Evolutionary conservation across 768 basidiomycete genomes (phyloP).

Genomic region (Mycena venus): DNA sequence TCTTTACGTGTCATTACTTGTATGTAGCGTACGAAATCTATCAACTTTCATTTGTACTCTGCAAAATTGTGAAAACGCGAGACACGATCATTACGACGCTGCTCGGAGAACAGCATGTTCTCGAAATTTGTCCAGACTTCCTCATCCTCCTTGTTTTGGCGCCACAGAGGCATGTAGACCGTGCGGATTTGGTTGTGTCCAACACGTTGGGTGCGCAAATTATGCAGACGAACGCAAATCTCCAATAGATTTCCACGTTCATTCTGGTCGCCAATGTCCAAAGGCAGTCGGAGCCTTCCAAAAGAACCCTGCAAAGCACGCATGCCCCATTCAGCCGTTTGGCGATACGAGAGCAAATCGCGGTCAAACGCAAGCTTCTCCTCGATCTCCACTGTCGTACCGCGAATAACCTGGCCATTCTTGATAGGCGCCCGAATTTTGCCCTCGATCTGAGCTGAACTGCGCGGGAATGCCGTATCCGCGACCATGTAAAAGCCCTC

Average conservation of each 20-base stretch:
- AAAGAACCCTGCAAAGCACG: conserved; percentile 1
- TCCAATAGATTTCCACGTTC: conserved; percentile 51
- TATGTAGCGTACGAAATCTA: background rate
- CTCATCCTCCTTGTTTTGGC: too few species aligned
- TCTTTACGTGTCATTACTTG: background rate
- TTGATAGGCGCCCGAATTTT: background rate
- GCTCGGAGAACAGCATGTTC: too few species aligned
- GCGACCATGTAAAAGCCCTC: background rate
- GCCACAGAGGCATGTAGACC: conserved; percentile 59
- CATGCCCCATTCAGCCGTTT: too few species aligned
- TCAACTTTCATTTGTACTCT: conserved; percentile 13
- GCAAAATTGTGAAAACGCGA: background rate
- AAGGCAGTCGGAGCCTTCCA: conserved; percentile 56
- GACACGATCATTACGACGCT: too few species aligned
- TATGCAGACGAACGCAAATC: conserved; percentile 47
- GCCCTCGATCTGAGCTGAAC: conserved; percentile 15
- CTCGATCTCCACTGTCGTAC: conserved; percentile 12
- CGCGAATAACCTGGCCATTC: conserved; percentile 33
- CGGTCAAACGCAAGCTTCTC: too few species aligned
- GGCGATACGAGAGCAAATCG: too few species aligned
- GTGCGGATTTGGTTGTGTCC: conserved; percentile 58
- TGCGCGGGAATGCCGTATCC: background rate
- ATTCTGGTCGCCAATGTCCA: conserved; percentile 47
- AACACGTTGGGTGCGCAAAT: conserved; percentile 48
- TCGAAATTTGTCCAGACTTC: too few species aligned